Percentiles rank a stretch among this genome's conserved stretches.
phyloP scores from a whole-genome alignment of 257 asterid genomes.

The Datura wrightii region DNA sequence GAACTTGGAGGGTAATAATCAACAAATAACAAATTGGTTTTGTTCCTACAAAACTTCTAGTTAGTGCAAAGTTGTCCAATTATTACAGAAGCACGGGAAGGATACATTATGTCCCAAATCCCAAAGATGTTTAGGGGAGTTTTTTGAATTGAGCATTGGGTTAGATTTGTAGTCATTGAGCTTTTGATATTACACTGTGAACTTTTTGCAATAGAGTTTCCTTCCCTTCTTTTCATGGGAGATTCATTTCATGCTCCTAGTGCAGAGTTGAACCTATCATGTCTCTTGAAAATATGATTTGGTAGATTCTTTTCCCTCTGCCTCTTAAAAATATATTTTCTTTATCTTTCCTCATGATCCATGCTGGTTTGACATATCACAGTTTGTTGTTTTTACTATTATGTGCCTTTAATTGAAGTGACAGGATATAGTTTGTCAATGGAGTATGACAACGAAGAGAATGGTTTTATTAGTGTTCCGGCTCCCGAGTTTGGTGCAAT shows the following conservation, averaged over 20 bases:
- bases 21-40: not conserved
- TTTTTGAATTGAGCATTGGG: not conserved
- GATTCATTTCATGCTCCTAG: not conserved
- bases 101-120: not conserved
- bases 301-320: not conserved
- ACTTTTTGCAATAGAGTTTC: not conserved
- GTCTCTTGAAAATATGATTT: not conserved
- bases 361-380: not conserved
- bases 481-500: slow-evolving; percentile 86
- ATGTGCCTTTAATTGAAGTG: slow-evolving; percentile 26
- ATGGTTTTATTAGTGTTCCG: slow-evolving; percentile 50
- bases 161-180: not conserved
- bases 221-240: not conserved
- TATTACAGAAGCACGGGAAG: not conserved
- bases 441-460: slow-evolving; percentile 53
- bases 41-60: not conserved
- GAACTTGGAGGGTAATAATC: not conserved
- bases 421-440: slow-evolving; percentile 42
- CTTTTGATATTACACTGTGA: not conserved
- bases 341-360: not conserved
- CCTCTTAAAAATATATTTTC: not conserved
- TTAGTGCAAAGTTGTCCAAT: not conserved
- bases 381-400: slow-evolving; percentile 29
- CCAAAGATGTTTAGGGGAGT: not conserved
- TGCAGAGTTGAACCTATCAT: not conserved